Evolutionary conservation across 2,329 filamentous ascomycete species (phyloP), one percentile per base, ranked within the genome.

Genomic region (Fusarium poae): DNA sequence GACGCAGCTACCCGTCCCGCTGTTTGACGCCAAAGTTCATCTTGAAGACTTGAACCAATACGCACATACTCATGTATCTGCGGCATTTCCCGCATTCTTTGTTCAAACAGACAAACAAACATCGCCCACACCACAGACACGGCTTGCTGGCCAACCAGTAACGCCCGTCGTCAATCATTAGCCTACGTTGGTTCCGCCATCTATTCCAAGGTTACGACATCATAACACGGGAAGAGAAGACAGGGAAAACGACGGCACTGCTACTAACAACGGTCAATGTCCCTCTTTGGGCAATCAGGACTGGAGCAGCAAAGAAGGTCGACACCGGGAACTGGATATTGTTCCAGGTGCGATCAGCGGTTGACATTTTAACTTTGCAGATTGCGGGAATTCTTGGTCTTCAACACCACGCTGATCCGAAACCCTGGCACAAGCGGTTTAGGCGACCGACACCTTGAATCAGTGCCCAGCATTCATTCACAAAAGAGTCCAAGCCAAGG

Each of bases 301-400:
- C 44, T 44, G 50, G n/a, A 57, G 58, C 50, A 52, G 27, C 32
- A 13, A 49, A 32, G 30, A 49, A 34, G 45, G 45, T 34, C 45
- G 52, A 51, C 48, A 52, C 44, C 43, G 46, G 27, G 49, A 20
- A 21, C 37, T 40, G 44, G 39, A 55, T 51, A 58, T n/a, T n/a
- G 9, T 52, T 37, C 27, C 39, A 37, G 44, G 44, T 42, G 40
- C 35, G 21, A 55, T 45, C 40, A 40, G 29, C 25, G 27, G 35
- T 34, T 16, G 39, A 37, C 45, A 53, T 46, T 30, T 30, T 20
- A 37, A 46, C 37, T 46, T 43, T 46, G 32, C 29, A 18, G n/a
- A 32, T 62, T 64, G 61, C 59, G 61, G 43, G 61, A 64, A 64
- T 64, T 64, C 42, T 53, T 61, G 20, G 35, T 37, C 39, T 60